Evolutionary conservation across 108 stramenopile genomes (phyloP).

Genomic region (Skeletonema costatum): DNA sequence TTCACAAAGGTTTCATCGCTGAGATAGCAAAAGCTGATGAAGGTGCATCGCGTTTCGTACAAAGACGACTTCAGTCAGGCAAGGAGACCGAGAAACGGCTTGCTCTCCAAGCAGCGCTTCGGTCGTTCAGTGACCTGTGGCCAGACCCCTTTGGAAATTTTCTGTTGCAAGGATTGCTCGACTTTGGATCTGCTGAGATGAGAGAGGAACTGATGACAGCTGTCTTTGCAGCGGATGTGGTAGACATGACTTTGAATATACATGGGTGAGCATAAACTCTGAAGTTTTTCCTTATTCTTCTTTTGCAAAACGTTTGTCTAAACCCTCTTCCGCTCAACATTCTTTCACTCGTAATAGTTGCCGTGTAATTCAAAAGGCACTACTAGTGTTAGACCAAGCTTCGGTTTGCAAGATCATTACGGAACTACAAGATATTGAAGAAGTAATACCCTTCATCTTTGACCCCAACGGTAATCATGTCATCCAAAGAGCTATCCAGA

Average conservation of each 20-base stretch:
- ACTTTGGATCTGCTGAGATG: conserved; percentile 79
- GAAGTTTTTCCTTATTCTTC: neutral
- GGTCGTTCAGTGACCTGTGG: conserved; percentile 53
- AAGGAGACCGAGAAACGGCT: conserved; percentile 74
- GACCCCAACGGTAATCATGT: conserved; percentile 98
- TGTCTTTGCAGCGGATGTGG: conserved; percentile 60
- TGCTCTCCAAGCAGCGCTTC: conserved; percentile 76
- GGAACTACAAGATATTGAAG: conserved; percentile 68
- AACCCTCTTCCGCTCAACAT: neutral
- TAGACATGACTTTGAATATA: conserved; percentile 78
- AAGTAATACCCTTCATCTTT: conserved; percentile 87
- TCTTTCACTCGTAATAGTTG: conserved; percentile 46
- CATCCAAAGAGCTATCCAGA: conserved; percentile 93
- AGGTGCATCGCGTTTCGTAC: conserved; percentile 88
- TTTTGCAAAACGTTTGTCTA: neutral
- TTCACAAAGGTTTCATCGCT: conserved; percentile 19
- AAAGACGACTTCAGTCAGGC: conserved; percentile 86
- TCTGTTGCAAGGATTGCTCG: conserved; percentile 94
- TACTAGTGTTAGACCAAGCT: conserved; percentile 68
- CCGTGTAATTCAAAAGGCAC: conserved; percentile 93
- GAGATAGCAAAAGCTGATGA: conserved; percentile 26
- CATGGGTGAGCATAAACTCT: conserved; percentile 64
- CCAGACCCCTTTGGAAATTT: conserved; percentile 91
- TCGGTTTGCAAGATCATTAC: conserved; percentile 71
- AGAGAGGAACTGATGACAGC: conserved; percentile 59